These are phyloP conservation scores for Cladosporium sp. DNA, from an alignment of 2,329 filamentous ascomycete genomes.

Conservation along the genomic window DNA sequence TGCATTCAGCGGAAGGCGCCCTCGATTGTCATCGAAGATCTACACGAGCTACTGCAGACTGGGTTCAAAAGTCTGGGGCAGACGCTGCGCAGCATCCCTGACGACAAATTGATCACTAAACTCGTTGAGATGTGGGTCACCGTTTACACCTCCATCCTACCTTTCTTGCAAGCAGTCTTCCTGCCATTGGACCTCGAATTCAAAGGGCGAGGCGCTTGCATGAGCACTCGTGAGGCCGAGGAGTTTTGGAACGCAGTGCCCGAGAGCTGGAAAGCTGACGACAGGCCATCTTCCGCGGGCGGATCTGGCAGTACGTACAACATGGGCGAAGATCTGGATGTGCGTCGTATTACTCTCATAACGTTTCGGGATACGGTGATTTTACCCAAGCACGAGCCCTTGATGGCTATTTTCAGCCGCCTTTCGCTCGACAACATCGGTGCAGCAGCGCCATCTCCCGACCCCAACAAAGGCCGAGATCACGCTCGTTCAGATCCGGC, in stretches of 20 bases:
- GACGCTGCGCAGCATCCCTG: conserved; percentile 68
- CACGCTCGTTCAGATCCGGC: conserved; percentile 28
- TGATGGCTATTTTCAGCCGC: conserved; percentile 85
- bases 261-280: conserved; percentile 33
- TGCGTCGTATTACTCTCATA: conserved; percentile 80
- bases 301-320: conserved; percentile 36
- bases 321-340: conserved; percentile 62
- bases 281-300: conserved; percentile 36
- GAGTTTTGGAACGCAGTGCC: conserved; percentile 84
- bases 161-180: conserved; percentile 93
- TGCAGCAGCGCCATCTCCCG: conserved; percentile 35
- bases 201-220: conserved; percentile 71
- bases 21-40: conserved; percentile 65
- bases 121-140: conserved; percentile 92
- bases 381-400: conserved; percentile 76
- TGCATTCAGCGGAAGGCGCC: conserved; percentile 69
- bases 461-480: conserved; percentile 20
- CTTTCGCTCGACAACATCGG: conserved; percentile 72
- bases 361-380: conserved; percentile 86
- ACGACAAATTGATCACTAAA: conserved; percentile 82
- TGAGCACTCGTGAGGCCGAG: conserved; percentile 69
- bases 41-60: conserved; percentile 67
- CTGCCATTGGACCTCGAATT: conserved; percentile 91
- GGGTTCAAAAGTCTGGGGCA: conserved; percentile 84
- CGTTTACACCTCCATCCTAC: conserved; percentile 82